Evolutionary conservation across 2,329 filamentous ascomycete genomes (phyloP), one percentile per base, ranked within the genome.

Genomic region (Scytalidium lignicola): DNA sequence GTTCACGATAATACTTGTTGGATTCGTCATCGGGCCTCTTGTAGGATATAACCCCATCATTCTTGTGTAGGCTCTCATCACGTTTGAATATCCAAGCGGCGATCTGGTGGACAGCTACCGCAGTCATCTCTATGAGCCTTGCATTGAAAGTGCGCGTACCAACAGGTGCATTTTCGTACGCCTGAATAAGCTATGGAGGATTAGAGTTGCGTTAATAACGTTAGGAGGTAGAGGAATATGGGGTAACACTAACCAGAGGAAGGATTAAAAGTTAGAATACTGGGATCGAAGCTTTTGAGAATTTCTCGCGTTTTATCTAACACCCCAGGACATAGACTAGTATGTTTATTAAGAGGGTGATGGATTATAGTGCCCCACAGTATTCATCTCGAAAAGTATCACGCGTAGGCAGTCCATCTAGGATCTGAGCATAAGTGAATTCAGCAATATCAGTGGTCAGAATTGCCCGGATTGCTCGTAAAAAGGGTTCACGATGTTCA

Each of bases 71-170:
- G 17, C 49, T 50, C 0, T 54, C 48, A 6, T 59, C 56, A 2
- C 58, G 43, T 3, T 57, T 43, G 19, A 55, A 64, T 1, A 67
- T 43, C 2, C 44, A 41, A 0, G 60, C 58, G 1, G 60, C 65
- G 5, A 67, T 61, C 5, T 66, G 49, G 39, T 69, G 65, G 2
- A 65, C 43, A 2, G 60, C 51, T 21, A 58, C 22, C 0, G 62
- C 64, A 4, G 62, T 49, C 2, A 69, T 37, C 44, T 70, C 66
- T 7, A 68, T 60, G 5, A 69, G 55, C 1, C 59, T 51, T 17
- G 56, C 57, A 0, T 62, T 51, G 43, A 66, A 69, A 43, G 55
- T 6, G 23, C 10, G 23, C 5, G 6, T 26, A 6, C 23, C 23
- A 26, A 26, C 23, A 1, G 55, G 41, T 0, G 63, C 55, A 9